Base-by-base conservation (phyloP, 148 eudicot genomes). In the Spergularia marina region DNA sequence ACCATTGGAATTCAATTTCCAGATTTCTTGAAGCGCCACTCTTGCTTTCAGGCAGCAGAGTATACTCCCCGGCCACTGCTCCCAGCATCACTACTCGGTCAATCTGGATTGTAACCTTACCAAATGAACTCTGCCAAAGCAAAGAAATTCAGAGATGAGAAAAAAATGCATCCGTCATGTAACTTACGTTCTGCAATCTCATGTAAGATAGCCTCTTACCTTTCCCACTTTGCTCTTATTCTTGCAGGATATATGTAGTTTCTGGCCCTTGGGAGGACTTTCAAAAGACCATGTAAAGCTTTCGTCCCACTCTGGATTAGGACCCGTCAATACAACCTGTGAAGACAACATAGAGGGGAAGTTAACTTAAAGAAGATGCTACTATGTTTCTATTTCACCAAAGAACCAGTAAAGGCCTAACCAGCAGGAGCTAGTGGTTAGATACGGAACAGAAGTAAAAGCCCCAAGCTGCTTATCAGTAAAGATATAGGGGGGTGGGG, bases 141-240 rank as follows among this genome's bases (percentile, higher is more conserved):
- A 53, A 72, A 76, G 11, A 52, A 40, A n/a, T 69, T 40, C 23
- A 55, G 15, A 74, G 54, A 62, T 47, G 44, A 72, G 70, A 16
- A 25, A 44, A 44, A 14, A 18, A 18, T 12, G 57, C 5, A 52
- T 18, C n/a, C 49, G 75, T 47, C 34, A 34, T 25, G 34, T 15
- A 40, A 39, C 51, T 54, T 30, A 52, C 12, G 23, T 14, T 53
- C 7, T 59, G 61, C 41, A 41, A 20, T 40, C 7, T n/a, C 12
- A 58, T 36, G 13, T 7, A 58, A 12, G 16, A 52, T 25, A 55
- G 51, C 34, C 62, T 25, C 51, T 83, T 86, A 90, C 99, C 99
- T 95, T 95, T 70, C 99, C 99, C 82, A 95, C 93, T 84, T 95
- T 95, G 94, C 99, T 95, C 88, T 95, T 95, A 78, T 95, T 95